A percentile compares a stretch with the other conserved stretches of the same genome.
Evolutionary conservation across 1,139 yeast genomes (phyloP).

Genomic region (Blastobotrys arbuscula): DNA sequence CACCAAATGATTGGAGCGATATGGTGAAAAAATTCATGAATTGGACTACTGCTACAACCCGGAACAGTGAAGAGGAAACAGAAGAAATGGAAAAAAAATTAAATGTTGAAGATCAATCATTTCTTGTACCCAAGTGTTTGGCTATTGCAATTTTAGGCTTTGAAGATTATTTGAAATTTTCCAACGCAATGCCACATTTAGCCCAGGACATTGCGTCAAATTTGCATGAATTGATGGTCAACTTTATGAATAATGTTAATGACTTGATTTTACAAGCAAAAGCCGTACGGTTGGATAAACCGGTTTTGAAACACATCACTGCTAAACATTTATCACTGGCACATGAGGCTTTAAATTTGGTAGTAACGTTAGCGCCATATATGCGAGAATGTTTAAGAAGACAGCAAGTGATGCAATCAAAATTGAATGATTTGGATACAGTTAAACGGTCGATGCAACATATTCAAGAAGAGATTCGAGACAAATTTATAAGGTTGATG

Average conservation of each 20-base stretch:
- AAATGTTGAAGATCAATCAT: slow-evolving; percentile 34
- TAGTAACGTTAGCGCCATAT: slow-evolving; percentile 36
- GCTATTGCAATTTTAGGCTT: slow-evolving; percentile 37
- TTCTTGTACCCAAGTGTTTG: slow-evolving; percentile 37
- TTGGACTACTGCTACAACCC: too few relatives aligned
- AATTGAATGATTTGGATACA: slow-evolving; percentile 40
- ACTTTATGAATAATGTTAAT: slow-evolving; percentile 51
- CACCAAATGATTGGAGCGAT: slow-evolving; percentile 47
- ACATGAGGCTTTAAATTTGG: slow-evolving; percentile 51
- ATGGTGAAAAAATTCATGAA: slow-evolving; percentile 1
- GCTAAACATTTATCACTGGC: slow-evolving; percentile 70
- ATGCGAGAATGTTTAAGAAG: slow-evolving; percentile 31
- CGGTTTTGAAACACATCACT: slow-evolving; percentile 69
- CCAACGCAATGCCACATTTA: slow-evolving; percentile 46
- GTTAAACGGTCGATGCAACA: slow-evolving; percentile 41
- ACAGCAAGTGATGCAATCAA: slow-evolving; percentile 19
- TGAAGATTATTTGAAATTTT: slow-evolving; percentile 46
- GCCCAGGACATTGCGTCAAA: slow-evolving; percentile 36
- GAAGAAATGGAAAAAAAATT: slow-evolving; percentile 27
- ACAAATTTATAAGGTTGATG: slow-evolving; percentile 65
- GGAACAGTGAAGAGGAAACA: background rate
- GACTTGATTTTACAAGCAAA: slow-evolving; percentile 71
- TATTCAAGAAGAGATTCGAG: slow-evolving; percentile 62
- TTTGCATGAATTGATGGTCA: slow-evolving; percentile 47
- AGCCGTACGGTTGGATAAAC: slow-evolving; percentile 55